A percentile compares a stretch with the other conserved stretches of the same genome.
Evolutionary conservation across 2,329 filamentous ascomycete genomes (phyloP).

Genomic region (Aureobasidium musti): DNA sequence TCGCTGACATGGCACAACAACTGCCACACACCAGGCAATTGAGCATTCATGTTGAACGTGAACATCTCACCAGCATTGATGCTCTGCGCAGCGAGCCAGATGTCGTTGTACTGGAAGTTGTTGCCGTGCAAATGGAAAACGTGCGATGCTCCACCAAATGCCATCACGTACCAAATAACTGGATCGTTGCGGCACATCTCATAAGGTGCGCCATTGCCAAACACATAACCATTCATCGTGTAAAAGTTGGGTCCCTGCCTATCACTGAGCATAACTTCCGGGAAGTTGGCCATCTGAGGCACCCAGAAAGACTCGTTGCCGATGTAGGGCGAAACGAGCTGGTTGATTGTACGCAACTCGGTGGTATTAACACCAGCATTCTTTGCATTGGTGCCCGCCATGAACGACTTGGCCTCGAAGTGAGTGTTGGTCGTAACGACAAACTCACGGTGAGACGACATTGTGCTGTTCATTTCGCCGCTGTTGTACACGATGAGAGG

Average conservation of each 20-base stretch:
- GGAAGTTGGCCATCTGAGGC: constrained; percentile 35
- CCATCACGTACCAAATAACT: constrained; percentile 40
- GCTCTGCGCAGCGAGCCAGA: constrained; percentile 29
- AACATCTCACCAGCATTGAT: constrained; percentile 37
- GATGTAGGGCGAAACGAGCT: constrained; percentile 27
- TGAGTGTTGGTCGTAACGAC: constrained; percentile 36
- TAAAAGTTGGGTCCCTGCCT: constrained; percentile 34
- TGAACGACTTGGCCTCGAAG: constrained; percentile 36
- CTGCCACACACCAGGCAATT: constrained; percentile 36
- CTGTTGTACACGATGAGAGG: constrained; percentile 37
- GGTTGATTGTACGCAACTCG: neutral
- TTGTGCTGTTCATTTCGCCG: constrained; percentile 37
- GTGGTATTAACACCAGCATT: constrained; percentile 4
- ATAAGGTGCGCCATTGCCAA: constrained; percentile 38
- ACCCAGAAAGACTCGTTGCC: constrained; percentile 35
- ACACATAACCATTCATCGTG: constrained; percentile 39
- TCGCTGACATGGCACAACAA: constrained; percentile 36
- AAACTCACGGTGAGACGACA: constrained; percentile 38
- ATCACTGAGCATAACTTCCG: constrained; percentile 26
- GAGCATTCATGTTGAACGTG: constrained; percentile 38
- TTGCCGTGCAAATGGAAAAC: constrained; percentile 41
- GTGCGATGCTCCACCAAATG: constrained; percentile 36
- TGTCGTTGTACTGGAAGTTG: constrained; percentile 33
- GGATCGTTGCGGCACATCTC: constrained; percentile 39
- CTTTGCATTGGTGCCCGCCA: constrained; percentile 34